These are phyloP conservation scores for Tilletia walkeri DNA, from an alignment of 1,284 basidiomycete species.

Conservation along the genomic window DNA sequence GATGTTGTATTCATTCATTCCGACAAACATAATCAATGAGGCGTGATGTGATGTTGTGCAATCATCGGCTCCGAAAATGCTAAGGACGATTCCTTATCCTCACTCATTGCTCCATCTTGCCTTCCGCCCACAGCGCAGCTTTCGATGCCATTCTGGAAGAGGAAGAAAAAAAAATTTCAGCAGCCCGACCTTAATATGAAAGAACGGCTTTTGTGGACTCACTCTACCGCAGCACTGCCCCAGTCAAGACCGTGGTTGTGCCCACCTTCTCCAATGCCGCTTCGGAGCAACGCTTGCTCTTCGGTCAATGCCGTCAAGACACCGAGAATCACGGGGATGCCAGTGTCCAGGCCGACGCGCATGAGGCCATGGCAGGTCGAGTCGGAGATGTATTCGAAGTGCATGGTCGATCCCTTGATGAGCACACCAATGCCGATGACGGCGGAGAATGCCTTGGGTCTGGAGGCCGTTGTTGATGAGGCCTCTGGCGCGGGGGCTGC, in stretches of 20 bases:
- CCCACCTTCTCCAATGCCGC: conserved; percentile 74
- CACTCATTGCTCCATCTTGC: conserved; percentile 15
- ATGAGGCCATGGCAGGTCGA: conserved; percentile 87
- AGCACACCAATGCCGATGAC: conserved; percentile 95
- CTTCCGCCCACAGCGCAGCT: conserved; percentile 12
- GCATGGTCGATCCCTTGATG: conserved; percentile 71
- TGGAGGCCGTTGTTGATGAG: neutral
- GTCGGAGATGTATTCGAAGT: conserved; percentile 79
- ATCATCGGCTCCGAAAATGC: neutral
- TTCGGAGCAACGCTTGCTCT: conserved; percentile 87
- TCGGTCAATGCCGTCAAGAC: conserved; percentile 90
- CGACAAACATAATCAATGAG: no score
- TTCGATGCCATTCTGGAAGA: conserved; percentile 17
- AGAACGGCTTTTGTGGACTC: conserved; percentile 22
- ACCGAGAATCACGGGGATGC: conserved; percentile 93
- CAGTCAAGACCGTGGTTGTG: conserved; percentile 97
- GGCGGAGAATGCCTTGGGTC: conserved; percentile 66
- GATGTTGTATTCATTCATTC: neutral
- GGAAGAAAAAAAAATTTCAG: neutral
- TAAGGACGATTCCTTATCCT: neutral
- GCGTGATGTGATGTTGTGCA: no score
- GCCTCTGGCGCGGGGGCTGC: conserved; percentile 18
- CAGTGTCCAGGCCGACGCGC: conserved; percentile 86
- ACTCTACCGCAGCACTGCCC: conserved; percentile 88
- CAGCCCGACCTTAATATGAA: neutral